Evolutionary conservation across 768 basidiomycete genomes (phyloP).

Genomic region (Trametes coccinea): DNA sequence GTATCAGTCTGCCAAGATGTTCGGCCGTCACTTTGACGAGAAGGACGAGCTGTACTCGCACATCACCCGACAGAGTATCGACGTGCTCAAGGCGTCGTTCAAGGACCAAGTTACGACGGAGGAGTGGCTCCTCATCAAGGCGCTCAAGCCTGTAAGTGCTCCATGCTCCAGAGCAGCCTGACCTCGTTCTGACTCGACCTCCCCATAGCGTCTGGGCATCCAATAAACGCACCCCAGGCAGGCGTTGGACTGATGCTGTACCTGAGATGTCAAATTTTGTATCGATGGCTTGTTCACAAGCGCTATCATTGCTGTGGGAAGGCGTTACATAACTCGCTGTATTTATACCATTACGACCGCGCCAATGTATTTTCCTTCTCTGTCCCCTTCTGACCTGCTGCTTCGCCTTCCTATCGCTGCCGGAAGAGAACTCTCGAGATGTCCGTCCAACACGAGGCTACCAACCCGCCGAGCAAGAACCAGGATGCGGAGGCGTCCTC

Average conservation of each 20-base stretch:
- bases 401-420: slow-evolving; percentile 6
- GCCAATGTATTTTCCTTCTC: slow-evolving; percentile 9
- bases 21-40: slow-evolving; percentile 93
- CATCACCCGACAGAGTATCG: slow-evolving; percentile 90
- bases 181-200: neutral
- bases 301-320: slow-evolving; percentile 12
- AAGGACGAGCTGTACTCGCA: slow-evolving; percentile 93
- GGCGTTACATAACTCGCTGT: slow-evolving; percentile 27
- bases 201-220: slow-evolving; percentile 40
- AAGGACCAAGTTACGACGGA: slow-evolving; percentile 86
- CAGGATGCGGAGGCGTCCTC: slow-evolving; percentile 31
- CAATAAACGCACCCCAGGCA: slow-evolving; percentile 22
- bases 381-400: neutral
- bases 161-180: neutral
- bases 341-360: slow-evolving; percentile 21
- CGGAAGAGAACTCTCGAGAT: slow-evolving; percentile 6
- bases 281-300: slow-evolving; percentile 7
- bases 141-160: slow-evolving; percentile 69
- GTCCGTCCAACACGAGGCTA: slow-evolving; percentile 19
- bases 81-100: slow-evolving; percentile 91
- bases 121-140: slow-evolving; percentile 92
- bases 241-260: slow-evolving; percentile 5
- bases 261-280: neutral
- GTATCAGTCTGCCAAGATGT: slow-evolving; percentile 94
- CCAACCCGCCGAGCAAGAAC: slow-evolving; percentile 15